Evolutionary conservation across 2,329 filamentous ascomycete genomes (phyloP).

Genomic region (Mycosphaerella arachidis): DNA sequence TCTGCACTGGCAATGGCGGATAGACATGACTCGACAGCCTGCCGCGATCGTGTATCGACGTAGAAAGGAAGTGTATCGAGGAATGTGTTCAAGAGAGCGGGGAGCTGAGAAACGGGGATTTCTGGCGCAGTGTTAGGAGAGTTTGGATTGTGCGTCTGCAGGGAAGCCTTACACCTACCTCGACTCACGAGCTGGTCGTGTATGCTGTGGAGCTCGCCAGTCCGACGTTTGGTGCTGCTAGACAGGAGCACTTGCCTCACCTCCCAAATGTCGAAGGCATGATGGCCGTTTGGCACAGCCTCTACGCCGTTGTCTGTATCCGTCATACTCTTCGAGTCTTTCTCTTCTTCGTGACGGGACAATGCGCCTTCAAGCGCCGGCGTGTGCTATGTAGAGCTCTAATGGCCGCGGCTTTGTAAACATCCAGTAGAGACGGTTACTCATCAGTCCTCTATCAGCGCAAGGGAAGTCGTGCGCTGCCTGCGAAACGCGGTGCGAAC

Average conservation of each 20-base stretch:
- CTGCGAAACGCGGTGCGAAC: background rate
- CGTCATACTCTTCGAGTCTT: slow-evolving; percentile 13
- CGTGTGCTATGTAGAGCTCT: background rate
- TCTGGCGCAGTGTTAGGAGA: slow-evolving; percentile 16
- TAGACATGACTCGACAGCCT: slow-evolving; percentile 78
- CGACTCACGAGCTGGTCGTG: slow-evolving; percentile 41
- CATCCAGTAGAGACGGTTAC: background rate
- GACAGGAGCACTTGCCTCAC: slow-evolving; percentile 39
- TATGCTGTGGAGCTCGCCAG: slow-evolving; percentile 41
- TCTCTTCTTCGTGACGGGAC: background rate
- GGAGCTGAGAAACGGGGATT: slow-evolving; percentile 21
- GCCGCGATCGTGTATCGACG: slow-evolving; percentile 75
- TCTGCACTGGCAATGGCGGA: slow-evolving; percentile 58
- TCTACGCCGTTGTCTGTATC: slow-evolving; percentile 17
- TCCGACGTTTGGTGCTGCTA: slow-evolving; percentile 47
- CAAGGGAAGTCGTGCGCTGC: background rate
- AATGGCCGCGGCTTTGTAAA: background rate
- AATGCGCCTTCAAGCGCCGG: background rate
- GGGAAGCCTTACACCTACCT: slow-evolving; percentile 33
- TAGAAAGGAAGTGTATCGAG: slow-evolving; percentile 88
- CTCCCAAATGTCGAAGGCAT: slow-evolving; percentile 20
- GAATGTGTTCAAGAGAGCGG: slow-evolving; percentile 58
- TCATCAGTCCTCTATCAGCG: background rate
- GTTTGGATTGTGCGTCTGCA: background rate
- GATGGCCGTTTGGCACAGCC: slow-evolving; percentile 17